Conservation (phyloP, 1,284 basidiomycete genomes). For the Pulchroboletus neoregius region DNA sequence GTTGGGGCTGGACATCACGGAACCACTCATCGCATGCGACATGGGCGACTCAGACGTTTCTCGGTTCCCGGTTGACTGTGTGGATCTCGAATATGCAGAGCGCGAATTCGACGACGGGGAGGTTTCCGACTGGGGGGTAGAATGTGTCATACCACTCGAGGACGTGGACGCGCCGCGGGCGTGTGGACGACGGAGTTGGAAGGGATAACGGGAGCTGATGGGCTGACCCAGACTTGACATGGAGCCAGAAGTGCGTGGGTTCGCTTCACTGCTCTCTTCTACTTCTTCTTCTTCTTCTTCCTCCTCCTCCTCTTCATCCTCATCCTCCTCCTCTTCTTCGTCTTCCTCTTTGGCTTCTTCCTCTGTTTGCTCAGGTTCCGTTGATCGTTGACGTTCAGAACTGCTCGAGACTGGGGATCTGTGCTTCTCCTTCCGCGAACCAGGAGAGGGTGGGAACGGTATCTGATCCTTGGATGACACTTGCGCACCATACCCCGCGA, state of each 20-base stretch:
- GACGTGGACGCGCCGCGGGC: slow-evolving; percentile 44
- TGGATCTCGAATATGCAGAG: slow-evolving; percentile 42
- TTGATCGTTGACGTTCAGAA: slow-evolving; percentile 19
- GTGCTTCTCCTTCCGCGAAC: slow-evolving; percentile 36
- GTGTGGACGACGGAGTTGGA: slow-evolving; percentile 56
- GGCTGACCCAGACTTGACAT: slow-evolving; percentile 79
- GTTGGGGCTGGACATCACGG: slow-evolving; percentile 33
- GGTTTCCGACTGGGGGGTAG: slow-evolving; percentile 35
- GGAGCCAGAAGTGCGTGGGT: slow-evolving; percentile 64
- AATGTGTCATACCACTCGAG: slow-evolving; percentile 34
- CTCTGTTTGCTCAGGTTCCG: slow-evolving; percentile 21
- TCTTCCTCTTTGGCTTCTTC: slow-evolving; percentile 41
- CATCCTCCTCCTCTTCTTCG: slow-evolving; percentile 35
- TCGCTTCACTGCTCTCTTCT: slow-evolving; percentile 40
- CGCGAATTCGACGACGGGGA: slow-evolving; percentile 40
- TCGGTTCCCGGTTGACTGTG: slow-evolving; percentile 55
- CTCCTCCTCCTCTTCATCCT: slow-evolving; percentile 39
- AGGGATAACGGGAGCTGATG: slow-evolving; percentile 63
- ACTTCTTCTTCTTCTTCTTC: slow-evolving; percentile 41
- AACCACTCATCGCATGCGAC: slow-evolving; percentile 31
- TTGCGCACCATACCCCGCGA: slow-evolving; percentile 52
- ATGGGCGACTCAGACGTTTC: slow-evolving; percentile 50
- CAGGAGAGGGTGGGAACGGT: slow-evolving; percentile 66
- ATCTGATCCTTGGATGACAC: slow-evolving; percentile 57
- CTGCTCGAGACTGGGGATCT: slow-evolving; percentile 24